Evolutionary conservation across 805 yeast genomes (phyloP).

Genomic region (Lipomyces chichibuensis): DNA sequence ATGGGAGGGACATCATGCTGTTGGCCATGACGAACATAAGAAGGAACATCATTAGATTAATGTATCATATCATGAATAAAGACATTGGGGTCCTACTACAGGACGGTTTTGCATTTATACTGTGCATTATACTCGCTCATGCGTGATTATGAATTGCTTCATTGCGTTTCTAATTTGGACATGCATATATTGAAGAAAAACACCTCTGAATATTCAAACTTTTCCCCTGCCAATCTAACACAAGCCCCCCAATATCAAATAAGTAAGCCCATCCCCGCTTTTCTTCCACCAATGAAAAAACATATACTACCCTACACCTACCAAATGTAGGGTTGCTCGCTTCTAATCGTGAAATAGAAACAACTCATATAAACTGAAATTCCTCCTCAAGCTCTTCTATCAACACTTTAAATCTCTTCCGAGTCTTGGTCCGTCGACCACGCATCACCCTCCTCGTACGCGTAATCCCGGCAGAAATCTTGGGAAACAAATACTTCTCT

Average conservation of each 20-base stretch:
- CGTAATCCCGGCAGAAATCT: slow-evolving; percentile 45
- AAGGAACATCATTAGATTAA: slow-evolving; percentile 31
- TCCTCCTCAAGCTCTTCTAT: slow-evolving; percentile 29
- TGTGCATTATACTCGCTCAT: neutral
- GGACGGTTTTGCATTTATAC: neutral
- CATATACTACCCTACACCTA: neutral
- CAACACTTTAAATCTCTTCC: slow-evolving; percentile 46
- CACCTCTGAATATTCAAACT: neutral
- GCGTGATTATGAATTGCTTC: neutral
- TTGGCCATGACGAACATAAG: slow-evolving; percentile 33
- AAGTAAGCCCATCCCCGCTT: neutral
- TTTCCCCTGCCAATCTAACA: neutral
- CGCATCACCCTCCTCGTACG: slow-evolving; percentile 18
- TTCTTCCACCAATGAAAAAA: neutral
- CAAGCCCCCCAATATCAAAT: neutral
- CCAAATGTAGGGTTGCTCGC: neutral
- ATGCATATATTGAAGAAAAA: neutral
- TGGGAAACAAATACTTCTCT: slow-evolving; percentile 51
- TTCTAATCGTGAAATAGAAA: neutral
- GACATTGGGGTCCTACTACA: neutral
- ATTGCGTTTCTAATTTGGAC: neutral
- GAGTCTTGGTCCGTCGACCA: slow-evolving; percentile 38
- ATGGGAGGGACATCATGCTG: slow-evolving; percentile 46
- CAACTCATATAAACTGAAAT: slow-evolving; percentile 9
- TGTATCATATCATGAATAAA: neutral